Evolutionary conservation across 2,329 filamentous ascomycete genomes (phyloP), one percentile per base, ranked within the genome.

Genomic region (Sclerotinia subarctica): DNA sequence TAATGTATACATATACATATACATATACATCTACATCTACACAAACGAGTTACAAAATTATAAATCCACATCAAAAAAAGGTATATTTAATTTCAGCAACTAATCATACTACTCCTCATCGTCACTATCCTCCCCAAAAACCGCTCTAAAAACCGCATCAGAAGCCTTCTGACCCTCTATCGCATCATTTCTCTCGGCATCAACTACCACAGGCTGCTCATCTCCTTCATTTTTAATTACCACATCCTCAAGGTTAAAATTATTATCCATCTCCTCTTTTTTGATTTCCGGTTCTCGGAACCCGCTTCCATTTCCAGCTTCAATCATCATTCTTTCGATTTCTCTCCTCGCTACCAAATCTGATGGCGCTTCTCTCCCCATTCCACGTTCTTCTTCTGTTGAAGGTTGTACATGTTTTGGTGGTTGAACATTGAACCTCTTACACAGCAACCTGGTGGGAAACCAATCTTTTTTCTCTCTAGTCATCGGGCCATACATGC

Each of bases 401-500:
- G 72, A 46, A 83, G 79, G 73, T 46, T 86, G 84, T 44, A 90
- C 87, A 77, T 93, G 86, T 13, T 85, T 83, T 0, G 94, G 93
- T 11, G 90, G 86, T 69, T 85, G 88, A n/a, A 98, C 90, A 73
- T 93, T 93, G 80, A 99, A 97, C 11, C 95, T 85, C 78, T 98
- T 99, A 80, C 94, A 98, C n/a, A 98, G 80, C 52, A 99, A 80
- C 66, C 93, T 84, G 1, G 90, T 89, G 0, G 95, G 95, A 73
- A 89, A 89, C 78, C 97, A 98, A 5, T 88, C 85, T 10, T 86
- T 78, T 0, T 84, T 82, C 29, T 84, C 87, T 70, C 95, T 84
- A 3, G 95, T 99, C 87, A 98, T 85, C 19, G 88, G 85, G 0
- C 95, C 95, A 79, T 94, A 97, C 93, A 98, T 97, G 68, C 93